A percentile compares a stretch with the other conserved stretches of the same genome.
These are phyloP conservation scores for Cystobasidium pallidum DNA, from an alignment of 1,284 basidiomycete species.

Conservation along the genomic window DNA sequence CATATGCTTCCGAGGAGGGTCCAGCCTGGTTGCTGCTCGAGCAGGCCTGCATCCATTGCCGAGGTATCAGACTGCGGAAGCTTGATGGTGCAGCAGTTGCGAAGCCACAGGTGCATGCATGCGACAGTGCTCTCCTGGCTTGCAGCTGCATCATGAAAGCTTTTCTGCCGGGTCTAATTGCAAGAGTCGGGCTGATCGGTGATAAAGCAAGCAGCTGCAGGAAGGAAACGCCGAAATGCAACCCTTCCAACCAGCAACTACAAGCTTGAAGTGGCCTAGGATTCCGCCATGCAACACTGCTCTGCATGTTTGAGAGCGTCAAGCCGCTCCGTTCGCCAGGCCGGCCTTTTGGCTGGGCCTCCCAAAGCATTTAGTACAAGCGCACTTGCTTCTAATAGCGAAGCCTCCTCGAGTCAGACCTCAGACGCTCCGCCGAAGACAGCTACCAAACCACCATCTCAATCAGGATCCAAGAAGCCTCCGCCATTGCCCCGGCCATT, in stretches of 20 bases:
- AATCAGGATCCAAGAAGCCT: conserved; percentile 53
- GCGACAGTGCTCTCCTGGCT: not conserved
- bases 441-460: conserved; percentile 1
- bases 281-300: conserved; percentile 19
- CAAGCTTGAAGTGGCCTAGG: too few relatives aligned
- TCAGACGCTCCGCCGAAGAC: conserved; percentile 2
- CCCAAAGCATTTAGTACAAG: not conserved
- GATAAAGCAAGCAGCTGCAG: not conserved
- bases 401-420: conserved; percentile 1
- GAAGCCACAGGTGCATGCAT: conserved; percentile 10
- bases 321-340: not conserved
- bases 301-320: conserved; percentile 18
- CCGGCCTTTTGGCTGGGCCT: not conserved
- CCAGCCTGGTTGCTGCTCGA: conserved; percentile 3
- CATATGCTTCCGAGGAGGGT: conserved; percentile 2
- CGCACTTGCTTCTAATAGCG: not conserved
- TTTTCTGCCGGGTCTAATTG: not conserved
- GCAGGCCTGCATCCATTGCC: conserved; percentile 3
- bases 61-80: not conserved
- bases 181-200: too few relatives aligned
- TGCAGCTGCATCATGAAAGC: conserved; percentile 5
- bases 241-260: too few relatives aligned
- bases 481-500: conserved; percentile 71
- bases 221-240: too few relatives aligned
- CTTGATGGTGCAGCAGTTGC: conserved; percentile 4